A percentile compares a stretch with the other conserved stretches of the same genome.
phyloP scores from a whole-genome alignment of 176 grass and related monocot genomes.

The Aegilops speltoides region DNA sequence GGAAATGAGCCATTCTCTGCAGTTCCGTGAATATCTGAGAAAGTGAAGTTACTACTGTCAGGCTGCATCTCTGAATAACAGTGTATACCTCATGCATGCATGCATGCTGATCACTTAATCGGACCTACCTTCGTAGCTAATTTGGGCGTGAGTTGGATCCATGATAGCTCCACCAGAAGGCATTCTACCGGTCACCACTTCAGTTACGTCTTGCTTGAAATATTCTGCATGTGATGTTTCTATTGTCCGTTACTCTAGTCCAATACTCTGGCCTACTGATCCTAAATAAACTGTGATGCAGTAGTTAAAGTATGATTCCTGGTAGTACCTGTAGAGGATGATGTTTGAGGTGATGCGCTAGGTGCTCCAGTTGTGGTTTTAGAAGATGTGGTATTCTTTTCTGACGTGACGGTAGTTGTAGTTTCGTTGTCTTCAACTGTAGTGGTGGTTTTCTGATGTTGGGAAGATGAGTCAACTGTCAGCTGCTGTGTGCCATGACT shows the following conservation, averaged over 20 bases:
- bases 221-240: conserved; percentile 19
- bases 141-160: not conserved
- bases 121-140: not conserved
- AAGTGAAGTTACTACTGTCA: not conserved
- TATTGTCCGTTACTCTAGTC: conserved; percentile 15
- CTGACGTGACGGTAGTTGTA: too few relatives aligned
- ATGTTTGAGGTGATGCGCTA: too few relatives aligned
- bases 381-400: too few relatives aligned
- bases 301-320: not conserved
- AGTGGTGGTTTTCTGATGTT: not conserved
- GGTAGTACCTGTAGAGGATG: too few relatives aligned
- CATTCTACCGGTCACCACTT: conserved; percentile 8
- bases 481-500: not conserved
- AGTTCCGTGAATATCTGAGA: conserved; percentile 4
- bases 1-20: not conserved
- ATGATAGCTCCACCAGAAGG: not conserved
- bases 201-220: not conserved
- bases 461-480: conserved; percentile 3
- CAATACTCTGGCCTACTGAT: not conserved
- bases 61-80: not conserved
- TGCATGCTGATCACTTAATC: not conserved
- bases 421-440: not conserved
- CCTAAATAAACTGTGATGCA: not conserved
- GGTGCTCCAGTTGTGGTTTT: too few relatives aligned
- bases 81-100: not conserved